Base-by-base conservation (phyloP, 495 filamentous ascomycete genomes). In the Aspergillus asperescens region DNA sequence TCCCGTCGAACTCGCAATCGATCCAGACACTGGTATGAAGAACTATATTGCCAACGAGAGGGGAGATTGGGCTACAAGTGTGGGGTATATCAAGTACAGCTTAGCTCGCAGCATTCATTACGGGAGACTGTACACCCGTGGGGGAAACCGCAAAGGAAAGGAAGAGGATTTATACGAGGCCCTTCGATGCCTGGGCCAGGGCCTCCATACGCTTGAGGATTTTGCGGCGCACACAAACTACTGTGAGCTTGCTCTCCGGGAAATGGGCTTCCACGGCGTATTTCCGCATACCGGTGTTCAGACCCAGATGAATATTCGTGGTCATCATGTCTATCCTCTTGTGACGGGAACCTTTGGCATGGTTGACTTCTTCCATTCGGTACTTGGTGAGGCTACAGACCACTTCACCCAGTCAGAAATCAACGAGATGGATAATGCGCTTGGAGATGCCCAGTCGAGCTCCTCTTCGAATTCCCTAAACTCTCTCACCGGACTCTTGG, bases 191-290 rank as follows among this genome's bases (percentile, higher is more conserved):
- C 77, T 98, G 5, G 93, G 93, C 0, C 93, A 98, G 68, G 87
- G 85, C 16, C 79, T 98, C 2, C 93, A 98, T 70, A 93, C 87
- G 57, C 76, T 97, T 43, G 93, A 98, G 65, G 92, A 98, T 65
- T 98, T 96, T 59, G 88, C 87, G 15, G 93, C 93, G 4, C 93
- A 98, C 64, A 91, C 87, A 31, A 98, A 98, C 64, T 96, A 98
- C 67, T 82, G 82, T 50, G 93, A 98, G 68, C 81, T 96, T 23
- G 85, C 78, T 7, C 77, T 98, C 23, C 83, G 88, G 3, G 93
- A 98, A 61, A 78, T 96, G 51, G 90, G 89, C 8, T 85, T 87
- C 56, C 76, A 74, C 45, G 81, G 85, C 41, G 86, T 98, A 18
- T 98, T 96, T 62, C 75, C 92, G 5, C 91, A 96, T 58, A 86